Conservation (phyloP, 441 rosid species). For the Eutrema salsugineum region DNA sequence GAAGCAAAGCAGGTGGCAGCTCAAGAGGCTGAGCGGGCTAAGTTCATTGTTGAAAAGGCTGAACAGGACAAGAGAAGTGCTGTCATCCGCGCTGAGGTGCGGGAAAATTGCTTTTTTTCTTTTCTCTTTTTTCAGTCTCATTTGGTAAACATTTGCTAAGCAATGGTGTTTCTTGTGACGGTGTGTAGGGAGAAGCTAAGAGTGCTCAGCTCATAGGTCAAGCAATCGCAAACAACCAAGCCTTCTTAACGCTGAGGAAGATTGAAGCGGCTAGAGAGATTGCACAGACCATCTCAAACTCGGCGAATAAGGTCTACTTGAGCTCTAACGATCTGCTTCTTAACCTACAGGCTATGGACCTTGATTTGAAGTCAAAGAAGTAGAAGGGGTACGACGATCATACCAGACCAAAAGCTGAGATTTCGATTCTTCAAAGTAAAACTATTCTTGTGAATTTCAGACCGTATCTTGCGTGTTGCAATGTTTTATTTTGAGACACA, state of each 20-base stretch:
- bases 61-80: slow-evolving; percentile 94
- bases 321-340: slow-evolving; percentile 65
- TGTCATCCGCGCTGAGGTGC: slow-evolving; percentile 81
- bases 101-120: neutral
- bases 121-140: neutral
- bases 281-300: slow-evolving; percentile 67
- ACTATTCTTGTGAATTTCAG: neutral
- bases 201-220: slow-evolving; percentile 93
- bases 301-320: slow-evolving; percentile 74
- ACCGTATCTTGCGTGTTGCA: neutral
- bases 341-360: slow-evolving; percentile 75
- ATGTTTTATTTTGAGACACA: neutral
- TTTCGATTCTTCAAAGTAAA: neutral
- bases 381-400: neutral
- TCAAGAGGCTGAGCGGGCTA: slow-evolving; percentile 87
- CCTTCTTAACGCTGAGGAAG: slow-evolving; percentile 76
- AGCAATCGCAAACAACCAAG: slow-evolving; percentile 88
- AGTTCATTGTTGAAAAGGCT: slow-evolving; percentile 79
- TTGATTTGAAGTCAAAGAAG: slow-evolving; percentile 25
- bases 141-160: neutral
- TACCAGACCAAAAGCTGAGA: neutral
- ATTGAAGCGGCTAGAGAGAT: slow-evolving; percentile 94
- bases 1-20: slow-evolving; percentile 93
- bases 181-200: slow-evolving; percentile 71
- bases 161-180: neutral